Conservation (phyloP, 2,329 filamentous ascomycete genomes). For the Fusarium beomiforme region DNA sequence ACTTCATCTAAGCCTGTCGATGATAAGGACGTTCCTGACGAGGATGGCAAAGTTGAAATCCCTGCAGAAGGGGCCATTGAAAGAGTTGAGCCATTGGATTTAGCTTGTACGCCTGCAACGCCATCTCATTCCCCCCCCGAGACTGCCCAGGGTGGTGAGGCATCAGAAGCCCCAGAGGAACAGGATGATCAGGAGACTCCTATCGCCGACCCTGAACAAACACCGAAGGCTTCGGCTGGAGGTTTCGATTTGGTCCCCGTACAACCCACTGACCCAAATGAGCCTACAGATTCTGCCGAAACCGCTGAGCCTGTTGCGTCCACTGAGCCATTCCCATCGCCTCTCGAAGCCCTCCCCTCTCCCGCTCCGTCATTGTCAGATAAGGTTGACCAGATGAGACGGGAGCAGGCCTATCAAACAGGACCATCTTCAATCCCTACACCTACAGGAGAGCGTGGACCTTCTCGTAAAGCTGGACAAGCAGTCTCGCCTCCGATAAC, state of each 20-base stretch:
- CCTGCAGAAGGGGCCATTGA: conserved; percentile 53
- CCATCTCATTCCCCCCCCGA: conserved; percentile 32
- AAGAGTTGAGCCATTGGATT: conserved; percentile 60
- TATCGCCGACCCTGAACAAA: conserved; percentile 31
- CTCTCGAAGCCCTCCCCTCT: conserved; percentile 25
- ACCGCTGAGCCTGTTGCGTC: conserved; percentile 4
- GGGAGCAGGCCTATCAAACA: conserved; percentile 53
- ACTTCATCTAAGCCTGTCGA: conserved; percentile 40
- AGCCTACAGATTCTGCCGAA: not conserved
- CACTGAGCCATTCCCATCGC: conserved; percentile 17
- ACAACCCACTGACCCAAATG: not conserved
- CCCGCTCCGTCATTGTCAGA: conserved; percentile 50
- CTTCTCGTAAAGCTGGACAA: conserved; percentile 57
- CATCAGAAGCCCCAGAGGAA: not conserved
- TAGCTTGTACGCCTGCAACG: conserved; percentile 52
- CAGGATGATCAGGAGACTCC: conserved; percentile 14
- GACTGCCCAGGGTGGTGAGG: conserved; percentile 11
- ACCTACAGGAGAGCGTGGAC: conserved; percentile 47
- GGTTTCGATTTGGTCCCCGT: conserved; percentile 13
- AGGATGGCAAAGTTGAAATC: conserved; percentile 46
- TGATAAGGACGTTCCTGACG: conserved; percentile 36
- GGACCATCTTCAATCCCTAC: conserved; percentile 45
- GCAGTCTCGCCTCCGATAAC: conserved; percentile 63
- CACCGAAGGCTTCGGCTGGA: conserved; percentile 35
- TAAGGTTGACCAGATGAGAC: conserved; percentile 62